Percentiles rank a stretch among this genome's conserved stretches.
Evolutionary conservation across 208 protist species (phyloP).

Genomic region (Acanthamoeba lenticulata): DNA sequence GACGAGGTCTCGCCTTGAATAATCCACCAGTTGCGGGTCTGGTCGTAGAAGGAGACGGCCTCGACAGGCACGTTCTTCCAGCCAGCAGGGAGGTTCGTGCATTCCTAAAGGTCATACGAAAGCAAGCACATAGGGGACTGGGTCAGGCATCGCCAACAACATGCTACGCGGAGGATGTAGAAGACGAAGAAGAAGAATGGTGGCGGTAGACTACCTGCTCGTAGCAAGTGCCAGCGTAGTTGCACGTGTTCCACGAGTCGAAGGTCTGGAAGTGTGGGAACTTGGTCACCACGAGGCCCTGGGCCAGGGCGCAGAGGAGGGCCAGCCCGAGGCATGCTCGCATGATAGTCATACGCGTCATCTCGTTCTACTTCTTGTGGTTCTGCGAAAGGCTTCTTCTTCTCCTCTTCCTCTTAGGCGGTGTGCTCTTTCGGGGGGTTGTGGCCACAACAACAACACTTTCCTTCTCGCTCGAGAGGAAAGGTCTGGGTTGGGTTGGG

Average conservation of each 20-base stretch:
- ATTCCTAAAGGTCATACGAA: too few relatives aligned
- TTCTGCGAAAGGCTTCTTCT: neutral
- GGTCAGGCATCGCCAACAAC: neutral
- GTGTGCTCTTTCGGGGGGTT: too few relatives aligned
- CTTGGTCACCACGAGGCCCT: conserved; percentile 18
- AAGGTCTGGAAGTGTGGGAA: conserved; percentile 40
- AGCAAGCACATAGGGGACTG: neutral
- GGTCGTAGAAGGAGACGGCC: neutral
- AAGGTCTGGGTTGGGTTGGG: neutral
- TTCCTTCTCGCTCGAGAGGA: neutral
- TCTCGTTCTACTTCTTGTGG: neutral
- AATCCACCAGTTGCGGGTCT: conserved; percentile 22
- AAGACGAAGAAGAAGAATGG: neutral
- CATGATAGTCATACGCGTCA: neutral
- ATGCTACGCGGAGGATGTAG: neutral
- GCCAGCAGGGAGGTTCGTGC: neutral
- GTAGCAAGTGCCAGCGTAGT: conserved; percentile 26
- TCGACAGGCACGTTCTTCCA: neutral
- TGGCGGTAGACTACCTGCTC: conserved; percentile 11
- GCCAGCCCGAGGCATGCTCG: neutral
- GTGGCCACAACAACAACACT: too few relatives aligned
- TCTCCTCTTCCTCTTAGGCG: neutral
- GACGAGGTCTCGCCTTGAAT: neutral
- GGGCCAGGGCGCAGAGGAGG: neutral
- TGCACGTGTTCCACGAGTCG: conserved; percentile 32